Evolutionary conservation across 768 basidiomycete species (phyloP), one percentile per base, ranked within the genome.

Genomic region (Mrakia hoshinonis): DNA sequence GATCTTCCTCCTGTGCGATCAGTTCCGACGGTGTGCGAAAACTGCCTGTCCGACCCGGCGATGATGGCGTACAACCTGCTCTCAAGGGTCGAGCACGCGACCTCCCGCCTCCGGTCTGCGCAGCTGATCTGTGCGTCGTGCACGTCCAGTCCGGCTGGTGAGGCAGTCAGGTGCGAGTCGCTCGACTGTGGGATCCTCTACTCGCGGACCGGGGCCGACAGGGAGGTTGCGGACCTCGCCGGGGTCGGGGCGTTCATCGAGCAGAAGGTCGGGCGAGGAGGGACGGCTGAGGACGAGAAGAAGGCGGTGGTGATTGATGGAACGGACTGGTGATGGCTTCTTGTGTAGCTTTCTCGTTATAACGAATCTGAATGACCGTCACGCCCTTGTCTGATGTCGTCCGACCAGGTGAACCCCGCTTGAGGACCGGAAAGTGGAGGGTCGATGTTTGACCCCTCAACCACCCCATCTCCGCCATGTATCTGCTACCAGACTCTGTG

Each of bases 101-200:
- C 90, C 74, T 78, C 79, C 34, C 85, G 84, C 29, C 79, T 89
- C 0, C 75, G 80, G 22, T 81, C 85, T n/a, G 79, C 86, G 4
- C 89, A 92, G 52, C 80, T 80, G 3, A 82, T 92, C 39, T 98
- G 94, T 77, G 81, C 81, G 10, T 85, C 87, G 2, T 98, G 94
- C 78, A 81, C 87, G 4, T 80, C 81, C 3, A 82, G 82, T 0
- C 82, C 86, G 2, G 79, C 82, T 4, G 80, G 79, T 15, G 90
- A 91, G 69, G 82, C 84, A 0, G 84, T 87, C 58, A 78, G 84
- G 43, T 98, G 94, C 79, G 87, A 89, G 76, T 91, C 90, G 10
- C 81, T 90, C 58, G 92, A 96, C 76, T 98, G 94, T 77, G 85
- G 88, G 0, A 89, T 90, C 86, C 79, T 92, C 43, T 96, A 86